Evolutionary conservation across 169 alveolate genomes (phyloP), one percentile per base, ranked within the genome.

Genomic region (Plasmodium malariae): DNA sequence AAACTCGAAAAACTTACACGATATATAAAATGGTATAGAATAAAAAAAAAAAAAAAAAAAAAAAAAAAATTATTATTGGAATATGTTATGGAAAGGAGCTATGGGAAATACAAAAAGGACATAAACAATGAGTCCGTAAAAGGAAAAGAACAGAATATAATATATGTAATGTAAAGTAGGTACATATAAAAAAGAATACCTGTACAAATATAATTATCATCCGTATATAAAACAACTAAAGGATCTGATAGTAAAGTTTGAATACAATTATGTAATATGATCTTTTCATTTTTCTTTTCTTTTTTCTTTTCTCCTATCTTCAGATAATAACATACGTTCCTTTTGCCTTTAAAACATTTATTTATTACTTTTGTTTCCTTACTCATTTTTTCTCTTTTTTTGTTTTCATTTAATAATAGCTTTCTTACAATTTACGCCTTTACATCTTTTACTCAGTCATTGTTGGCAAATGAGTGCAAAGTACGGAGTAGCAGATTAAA

Each of bases 171-270:
- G 55, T 2, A 67, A 21, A 14, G 49, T 36, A 21, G 9, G 63
- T 37, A 45, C 5, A 1, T 48, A 74, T 60, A 3, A 0, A 17
- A 24, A 4, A 9, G 40, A 43, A 1, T 86, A 86, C 92, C 92
- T 30, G 92, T 71, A 51, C 92, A 86, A 7, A 86, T 86, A 60
- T 43, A 86, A 70, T 86, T 51, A 51, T 71, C 73, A 32, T 86
- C 87, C 17, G 92, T 86, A 65, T 86, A 86, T 63, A 86, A 72
- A 70, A 86, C 92, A 54, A 86, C 92, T 57, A 86, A 59, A 17
- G 92, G 92, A 17, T 86, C 92, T 14, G 92, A 86, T 45, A 86
- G 54, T 45, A 86, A 49, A 5, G 92, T 86, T 49, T 86, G 87
- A 19, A 86, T 86, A 49, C 92, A 86, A 43, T 86, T 86, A 54